A percentile compares a stretch with the other conserved stretches of the same genome.
These are phyloP conservation scores for Trichophyton mentagrophytes DNA, from an alignment of 2,329 filamentous ascomycete genomes.

Conservation along the genomic window DNA sequence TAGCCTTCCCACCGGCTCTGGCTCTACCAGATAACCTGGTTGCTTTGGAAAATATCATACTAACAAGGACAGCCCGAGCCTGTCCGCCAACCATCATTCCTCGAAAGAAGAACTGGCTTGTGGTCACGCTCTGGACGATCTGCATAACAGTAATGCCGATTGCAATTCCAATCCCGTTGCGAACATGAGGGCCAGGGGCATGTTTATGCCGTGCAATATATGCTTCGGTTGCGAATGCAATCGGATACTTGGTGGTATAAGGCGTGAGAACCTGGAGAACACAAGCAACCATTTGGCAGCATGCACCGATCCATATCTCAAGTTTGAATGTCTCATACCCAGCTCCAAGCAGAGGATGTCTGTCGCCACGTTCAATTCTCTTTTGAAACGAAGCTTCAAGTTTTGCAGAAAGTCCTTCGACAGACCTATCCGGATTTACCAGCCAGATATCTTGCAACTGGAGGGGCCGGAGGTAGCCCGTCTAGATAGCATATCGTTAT, in stretches of 20 bases:
- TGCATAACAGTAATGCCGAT: slow-evolving; percentile 81
- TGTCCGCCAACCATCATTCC: slow-evolving; percentile 89
- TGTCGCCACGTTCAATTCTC: slow-evolving; percentile 54
- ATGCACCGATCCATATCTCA: slow-evolving; percentile 77
- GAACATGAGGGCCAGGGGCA: slow-evolving; percentile 52
- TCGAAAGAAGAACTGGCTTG: slow-evolving; percentile 83
- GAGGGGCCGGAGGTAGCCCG: slow-evolving; percentile 72
- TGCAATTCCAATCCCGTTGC: slow-evolving; percentile 66
- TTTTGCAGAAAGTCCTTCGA: slow-evolving; percentile 54
- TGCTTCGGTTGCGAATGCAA: slow-evolving; percentile 69
- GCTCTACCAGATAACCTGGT: slow-evolving; percentile 81
- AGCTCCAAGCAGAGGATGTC: slow-evolving; percentile 63
- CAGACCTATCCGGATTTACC: slow-evolving; percentile 68
- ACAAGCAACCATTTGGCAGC: slow-evolving; percentile 59
- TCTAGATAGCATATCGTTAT: slow-evolving; percentile 32
- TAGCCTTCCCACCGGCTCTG: slow-evolving; percentile 60
- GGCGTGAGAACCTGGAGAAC: slow-evolving; percentile 68
- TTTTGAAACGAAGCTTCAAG: slow-evolving; percentile 57
- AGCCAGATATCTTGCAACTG: slow-evolving; percentile 77
- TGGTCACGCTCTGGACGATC: slow-evolving; percentile 62
- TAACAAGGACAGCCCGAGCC: slow-evolving; percentile 65
- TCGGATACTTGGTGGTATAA: slow-evolving; percentile 74
- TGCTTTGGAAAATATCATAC: slow-evolving; percentile 80
- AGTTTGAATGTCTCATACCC: slow-evolving; percentile 73
- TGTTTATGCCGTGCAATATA: slow-evolving; percentile 50